phyloP scores from a whole-genome alignment of 2,329 filamentous ascomycete species.

The Penicillium freii region DNA sequence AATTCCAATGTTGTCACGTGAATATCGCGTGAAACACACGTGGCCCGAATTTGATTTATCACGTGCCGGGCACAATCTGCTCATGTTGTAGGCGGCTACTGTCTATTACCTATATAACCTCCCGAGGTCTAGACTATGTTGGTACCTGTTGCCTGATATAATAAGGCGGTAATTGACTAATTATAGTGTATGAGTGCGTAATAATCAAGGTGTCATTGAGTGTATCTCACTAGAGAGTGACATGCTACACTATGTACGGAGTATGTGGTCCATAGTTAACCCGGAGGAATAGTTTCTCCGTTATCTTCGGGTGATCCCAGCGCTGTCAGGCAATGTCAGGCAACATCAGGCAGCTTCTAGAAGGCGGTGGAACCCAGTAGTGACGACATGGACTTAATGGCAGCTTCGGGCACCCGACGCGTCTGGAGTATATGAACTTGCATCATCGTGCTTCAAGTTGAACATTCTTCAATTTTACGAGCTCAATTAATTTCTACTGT shows the following conservation, averaged over 20 bases:
- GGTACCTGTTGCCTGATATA: neutral
- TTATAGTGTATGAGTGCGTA: no score
- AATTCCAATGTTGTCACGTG: constrained; percentile 8
- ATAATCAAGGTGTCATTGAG: no score
- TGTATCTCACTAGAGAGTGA: no score
- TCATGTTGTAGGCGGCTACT: neutral
- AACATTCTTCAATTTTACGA: neutral
- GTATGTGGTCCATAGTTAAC: no score
- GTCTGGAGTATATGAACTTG: constrained; percentile 24
- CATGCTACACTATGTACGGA: no score
- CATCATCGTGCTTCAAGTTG: constrained; percentile 5
- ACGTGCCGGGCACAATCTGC: neutral
- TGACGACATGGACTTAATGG: constrained; percentile 30
- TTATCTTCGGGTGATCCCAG: neutral
- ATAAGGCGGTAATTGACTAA: neutral
- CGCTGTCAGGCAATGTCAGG: neutral
- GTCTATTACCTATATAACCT: neutral
- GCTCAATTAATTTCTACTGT: neutral
- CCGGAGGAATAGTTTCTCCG: neutral
- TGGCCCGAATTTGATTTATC: neutral
- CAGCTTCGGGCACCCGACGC: constrained; percentile 15
- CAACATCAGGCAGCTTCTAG: constrained; percentile 29
- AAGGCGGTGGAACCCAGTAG: constrained; percentile 36
- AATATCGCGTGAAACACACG: rapidly evolving
- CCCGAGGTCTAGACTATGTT: no score